A percentile compares a stretch with the other conserved stretches of the same genome.
Evolutionary conservation across 768 basidiomycete species (phyloP).

Genomic region (Fomitopsis pulvina): DNA sequence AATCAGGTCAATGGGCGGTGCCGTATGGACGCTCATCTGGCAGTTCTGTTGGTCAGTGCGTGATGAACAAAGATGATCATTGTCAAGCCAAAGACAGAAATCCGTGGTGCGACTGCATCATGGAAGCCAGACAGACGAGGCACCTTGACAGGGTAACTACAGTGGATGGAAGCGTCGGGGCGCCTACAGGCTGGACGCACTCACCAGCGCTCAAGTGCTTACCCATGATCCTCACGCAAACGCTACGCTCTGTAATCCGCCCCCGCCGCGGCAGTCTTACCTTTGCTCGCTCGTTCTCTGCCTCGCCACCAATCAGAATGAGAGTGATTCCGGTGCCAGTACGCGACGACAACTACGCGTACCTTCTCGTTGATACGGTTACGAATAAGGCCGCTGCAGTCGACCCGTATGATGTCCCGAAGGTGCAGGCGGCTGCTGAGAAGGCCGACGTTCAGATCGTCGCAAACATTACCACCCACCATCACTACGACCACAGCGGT

Average conservation of each 20-base stretch:
- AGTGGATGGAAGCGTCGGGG: no score
- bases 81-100: no score
- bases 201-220: background rate
- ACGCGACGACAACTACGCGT: constrained; percentile 79
- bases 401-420: constrained; percentile 73
- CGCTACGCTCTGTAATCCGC: background rate
- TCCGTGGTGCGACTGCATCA: no score
- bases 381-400: constrained; percentile 69
- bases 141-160: no score
- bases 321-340: constrained; percentile 75
- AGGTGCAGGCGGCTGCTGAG: constrained; percentile 58
- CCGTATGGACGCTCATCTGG: no score
- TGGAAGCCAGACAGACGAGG: no score
- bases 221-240: background rate
- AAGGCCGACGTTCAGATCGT: constrained; percentile 58
- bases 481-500: constrained; percentile 85
- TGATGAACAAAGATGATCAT: no score
- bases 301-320: constrained; percentile 39
- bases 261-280: background rate
- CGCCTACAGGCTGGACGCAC: background rate
- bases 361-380: constrained; percentile 67
- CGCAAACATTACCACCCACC: constrained; percentile 84
- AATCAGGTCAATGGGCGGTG: no score
- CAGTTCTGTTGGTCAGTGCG: no score
- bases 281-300: constrained; percentile 13